Evolutionary conservation across 106 monocot genomes (phyloP), one percentile per base, ranked within the genome.

Genomic region (Chionographis japonica): DNA sequence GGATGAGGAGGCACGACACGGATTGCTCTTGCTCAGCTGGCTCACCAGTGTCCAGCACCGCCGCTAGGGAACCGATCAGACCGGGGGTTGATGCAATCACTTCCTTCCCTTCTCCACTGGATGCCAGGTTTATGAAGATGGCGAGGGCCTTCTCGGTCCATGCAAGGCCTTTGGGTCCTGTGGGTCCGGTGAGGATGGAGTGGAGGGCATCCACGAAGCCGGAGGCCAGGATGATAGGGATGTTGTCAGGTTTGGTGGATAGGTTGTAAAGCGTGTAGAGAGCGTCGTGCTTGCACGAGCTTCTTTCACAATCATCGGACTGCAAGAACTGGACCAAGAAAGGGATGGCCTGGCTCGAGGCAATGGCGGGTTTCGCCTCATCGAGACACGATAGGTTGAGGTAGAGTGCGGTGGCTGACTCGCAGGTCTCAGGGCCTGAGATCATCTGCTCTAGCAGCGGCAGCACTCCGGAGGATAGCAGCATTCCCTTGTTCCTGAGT

Each of bases 391-490:
- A 93, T 41, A 98, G 75, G 70, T 93, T 98, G 55, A 90, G 83
- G 83, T 83, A 89, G 38, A 98, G 83, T 3, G 92, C 92, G 10
- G 89, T 67, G 2, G 92, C 90, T 0, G 87, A 27, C 63, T 87
- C 93, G 4, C 73, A 81, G 0, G 85, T 74, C 8, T 19, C 54
- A 14, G 75, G 38, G 57, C 70, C 76, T 35, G 63, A 43, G 11
- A 93, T 85, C 92, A 98, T 98, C 74, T 87, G 66, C 60, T 93
- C 93, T 40, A 98, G 60, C 27, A 98, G 63, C 17, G 84, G 72
- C 11, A 90, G 67, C 8, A 88, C 73, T 41, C 97, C 97, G 1
- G 69, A 80, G 19, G 78, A 75, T 46, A 98, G 42, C 10, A 93
- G 58, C 53, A 52, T 46, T 61, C 57, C 80, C 71, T 93, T 98